Base-by-base conservation (phyloP, 257 asterid species). In the Ligustrum vulgare region DNA sequence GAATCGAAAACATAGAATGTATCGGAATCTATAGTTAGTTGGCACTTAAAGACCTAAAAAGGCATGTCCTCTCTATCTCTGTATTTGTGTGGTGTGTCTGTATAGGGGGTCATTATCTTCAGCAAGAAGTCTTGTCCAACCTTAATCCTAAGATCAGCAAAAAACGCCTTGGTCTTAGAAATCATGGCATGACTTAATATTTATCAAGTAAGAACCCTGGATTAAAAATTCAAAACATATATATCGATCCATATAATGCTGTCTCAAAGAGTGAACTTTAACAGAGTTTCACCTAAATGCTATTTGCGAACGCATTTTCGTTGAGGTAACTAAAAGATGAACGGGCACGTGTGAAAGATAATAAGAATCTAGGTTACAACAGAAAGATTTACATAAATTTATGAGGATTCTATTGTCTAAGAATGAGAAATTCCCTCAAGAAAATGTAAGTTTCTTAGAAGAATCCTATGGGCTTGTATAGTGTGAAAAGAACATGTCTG, bases 1-100 rank as follows among this genome's bases (percentile, higher is more conserved):
- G 23, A 62, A n/a, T 51, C 22, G 25, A 36, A 45, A 67, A 23
- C 37, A 70, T 70, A 67, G 7, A 71, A 66, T 69, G 20, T 67
- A 58, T 63, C 67, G 22, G 36, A 31, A 72, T 41, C 72, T 6
- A 39, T n/a, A 32, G 75, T 74, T 54, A 49, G 31, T 22, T 36
- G 33, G 58, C 28, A 47, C 36, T 54, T 54, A n/a, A 54, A 54
- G 63, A 54, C 62, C 62, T n/a, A 15, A 51, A 39, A 51, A 16
- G 2, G 62, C 25, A 49, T 16, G 1, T 49, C 60, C 3, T 18
- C 23, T 49, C 25, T 18, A 15, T 51, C 62, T 51, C 6, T 8
- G 45, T 39, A 12, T 9, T 39, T 9, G 45, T 9, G 45, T 18
- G 3, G 62, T 16, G 60, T 5, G 62, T 18, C 8, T 5, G 9